phyloP scores from a whole-genome alignment of 768 basidiomycete species.

The Cantharellus anzutake region DNA sequence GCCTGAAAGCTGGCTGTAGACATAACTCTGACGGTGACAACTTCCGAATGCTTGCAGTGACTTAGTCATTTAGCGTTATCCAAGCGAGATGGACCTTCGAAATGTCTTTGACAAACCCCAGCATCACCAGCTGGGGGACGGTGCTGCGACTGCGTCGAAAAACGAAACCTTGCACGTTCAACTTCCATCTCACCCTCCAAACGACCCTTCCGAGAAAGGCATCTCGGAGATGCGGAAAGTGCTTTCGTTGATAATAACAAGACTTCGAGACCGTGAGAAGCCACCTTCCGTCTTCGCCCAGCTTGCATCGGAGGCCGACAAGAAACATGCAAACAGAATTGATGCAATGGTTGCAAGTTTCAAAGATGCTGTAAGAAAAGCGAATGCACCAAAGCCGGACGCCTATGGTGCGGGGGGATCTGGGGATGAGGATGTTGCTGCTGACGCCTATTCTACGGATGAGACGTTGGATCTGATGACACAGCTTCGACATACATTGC shows the following conservation, averaged over 20 bases:
- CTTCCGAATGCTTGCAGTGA: no score
- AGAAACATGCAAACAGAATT: constrained; percentile 18
- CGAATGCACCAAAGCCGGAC: constrained; percentile 13
- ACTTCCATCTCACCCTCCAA: no score
- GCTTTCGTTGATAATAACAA: constrained; percentile 40
- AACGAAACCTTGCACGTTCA: no score
- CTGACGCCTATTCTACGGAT: constrained; percentile 39
- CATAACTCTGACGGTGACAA: no score
- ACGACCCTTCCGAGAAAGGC: constrained; percentile 11
- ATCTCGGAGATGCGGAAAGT: constrained; percentile 50
- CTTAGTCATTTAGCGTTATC: no score
- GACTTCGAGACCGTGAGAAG: constrained; percentile 36
- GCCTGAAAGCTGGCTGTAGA: no score
- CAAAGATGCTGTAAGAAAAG: constrained; percentile 19
- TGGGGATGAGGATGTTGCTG: constrained; percentile 12
- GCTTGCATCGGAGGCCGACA: constrained; percentile 16
- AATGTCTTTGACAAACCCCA: no score
- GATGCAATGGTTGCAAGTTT: constrained; percentile 19
- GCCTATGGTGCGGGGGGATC: constrained; percentile 33
- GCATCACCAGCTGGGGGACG: no score
- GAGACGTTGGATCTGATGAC: constrained; percentile 41
- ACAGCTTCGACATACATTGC: constrained; percentile 40
- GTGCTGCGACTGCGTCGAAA: no score
- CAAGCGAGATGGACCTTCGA: no score
- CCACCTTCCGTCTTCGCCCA: constrained; percentile 34